Conservation (phyloP, 176 grass and related monocot genomes). For the Thalia dealbata region DNA sequence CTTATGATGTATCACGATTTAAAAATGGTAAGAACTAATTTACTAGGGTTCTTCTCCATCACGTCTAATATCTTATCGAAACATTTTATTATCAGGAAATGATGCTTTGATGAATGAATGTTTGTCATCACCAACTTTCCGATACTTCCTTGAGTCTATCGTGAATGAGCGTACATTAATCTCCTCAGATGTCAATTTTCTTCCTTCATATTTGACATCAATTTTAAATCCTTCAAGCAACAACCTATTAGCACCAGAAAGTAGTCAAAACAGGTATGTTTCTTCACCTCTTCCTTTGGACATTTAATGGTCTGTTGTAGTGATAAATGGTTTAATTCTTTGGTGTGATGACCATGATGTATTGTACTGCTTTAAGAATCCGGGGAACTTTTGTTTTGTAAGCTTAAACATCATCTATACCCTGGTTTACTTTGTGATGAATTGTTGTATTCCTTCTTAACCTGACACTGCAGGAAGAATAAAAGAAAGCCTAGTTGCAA, state of each 20-base stretch:
- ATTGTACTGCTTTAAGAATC: neutral
- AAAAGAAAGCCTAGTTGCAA: too few relatives aligned
- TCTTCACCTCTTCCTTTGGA: conserved; percentile 13
- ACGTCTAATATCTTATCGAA: conserved; percentile 16
- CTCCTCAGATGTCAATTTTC: conserved; percentile 57
- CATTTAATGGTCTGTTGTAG: neutral
- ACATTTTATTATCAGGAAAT: conserved; percentile 42
- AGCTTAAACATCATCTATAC: too few relatives aligned
- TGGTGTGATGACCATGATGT: neutral
- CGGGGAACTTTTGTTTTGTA: too few relatives aligned
- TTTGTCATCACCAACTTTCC: conserved; percentile 51
- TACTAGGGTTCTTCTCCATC: neutral
- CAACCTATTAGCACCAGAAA: conserved; percentile 47
- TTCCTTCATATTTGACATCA: conserved; percentile 66
- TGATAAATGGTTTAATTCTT: neutral
- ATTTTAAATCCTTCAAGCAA: conserved; percentile 48
- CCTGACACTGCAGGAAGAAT: too few relatives aligned
- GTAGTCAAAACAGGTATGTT: conserved; percentile 56
- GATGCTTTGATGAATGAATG: conserved; percentile 35
- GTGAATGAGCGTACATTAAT: conserved; percentile 72
- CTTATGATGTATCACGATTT: conserved; percentile 33
- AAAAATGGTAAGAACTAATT: conserved; percentile 44
- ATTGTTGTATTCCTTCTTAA: too few relatives aligned
- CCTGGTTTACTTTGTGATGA: too few relatives aligned
- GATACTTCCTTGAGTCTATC: conserved; percentile 57